Conservation (phyloP, 768 basidiomycete species). For the Termitomyces sp. region DNA sequence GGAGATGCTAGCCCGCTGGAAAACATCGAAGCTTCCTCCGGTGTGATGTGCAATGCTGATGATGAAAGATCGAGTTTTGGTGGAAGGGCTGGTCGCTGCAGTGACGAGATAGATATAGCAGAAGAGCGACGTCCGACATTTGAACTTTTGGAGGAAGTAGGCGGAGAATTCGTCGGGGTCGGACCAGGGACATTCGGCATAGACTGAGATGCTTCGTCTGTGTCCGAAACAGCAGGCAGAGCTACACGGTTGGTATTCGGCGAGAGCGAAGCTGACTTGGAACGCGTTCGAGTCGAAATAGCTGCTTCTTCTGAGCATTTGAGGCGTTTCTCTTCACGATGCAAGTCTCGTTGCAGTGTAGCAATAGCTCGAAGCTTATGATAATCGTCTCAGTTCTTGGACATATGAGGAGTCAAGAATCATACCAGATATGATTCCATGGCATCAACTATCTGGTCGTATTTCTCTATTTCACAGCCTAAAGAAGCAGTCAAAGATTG, state of each 20-base stretch:
- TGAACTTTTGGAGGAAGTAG: constrained; percentile 20
- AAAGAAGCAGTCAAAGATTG: constrained; percentile 58
- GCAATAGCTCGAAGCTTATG: constrained; percentile 64
- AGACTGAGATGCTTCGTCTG: constrained; percentile 5
- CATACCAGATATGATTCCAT: constrained; percentile 70
- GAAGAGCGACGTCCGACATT: constrained; percentile 57
- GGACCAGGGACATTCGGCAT: constrained; percentile 14
- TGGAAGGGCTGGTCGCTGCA: constrained; percentile 66
- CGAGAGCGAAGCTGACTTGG: constrained; percentile 19
- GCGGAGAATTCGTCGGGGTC: constrained; percentile 28
- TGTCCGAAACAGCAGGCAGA: constrained; percentile 5
- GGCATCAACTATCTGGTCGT: constrained; percentile 74
- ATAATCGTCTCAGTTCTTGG: neutral
- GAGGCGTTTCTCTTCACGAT: constrained; percentile 52
- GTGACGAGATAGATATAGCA: constrained; percentile 74
- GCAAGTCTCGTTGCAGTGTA: constrained; percentile 65
- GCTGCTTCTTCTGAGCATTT: constrained; percentile 31
- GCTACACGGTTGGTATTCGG: constrained; percentile 17
- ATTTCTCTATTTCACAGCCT: constrained; percentile 71
- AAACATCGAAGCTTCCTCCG: constrained; percentile 56
- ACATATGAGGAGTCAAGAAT: constrained; percentile 1
- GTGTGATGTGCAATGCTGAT: constrained; percentile 54
- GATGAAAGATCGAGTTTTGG: constrained; percentile 82
- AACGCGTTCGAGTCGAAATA: constrained; percentile 20
- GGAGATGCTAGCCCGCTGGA: constrained; percentile 66